Percentiles rank a stretch among this genome's conserved stretches.
Evolutionary conservation across 2,329 filamentous ascomycete species (phyloP).

Genomic region (Onygena corvina): DNA sequence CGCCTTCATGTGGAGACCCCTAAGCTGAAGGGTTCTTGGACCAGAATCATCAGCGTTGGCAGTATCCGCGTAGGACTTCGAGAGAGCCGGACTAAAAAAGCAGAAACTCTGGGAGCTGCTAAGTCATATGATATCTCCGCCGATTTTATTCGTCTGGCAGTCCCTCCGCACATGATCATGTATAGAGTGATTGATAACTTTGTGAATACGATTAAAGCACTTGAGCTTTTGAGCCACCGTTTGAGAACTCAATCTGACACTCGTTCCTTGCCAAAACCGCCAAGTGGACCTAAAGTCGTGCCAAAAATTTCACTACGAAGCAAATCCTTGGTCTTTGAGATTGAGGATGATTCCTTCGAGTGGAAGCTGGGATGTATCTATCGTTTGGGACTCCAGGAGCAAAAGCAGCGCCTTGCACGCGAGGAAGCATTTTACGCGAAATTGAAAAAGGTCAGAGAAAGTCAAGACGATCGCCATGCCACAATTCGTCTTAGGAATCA

Average conservation of each 20-base stretch:
- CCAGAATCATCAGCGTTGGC: constrained; percentile 72
- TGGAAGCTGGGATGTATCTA: constrained; percentile 96
- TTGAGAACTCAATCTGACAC: constrained; percentile 81
- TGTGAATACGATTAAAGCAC: constrained; percentile 74
- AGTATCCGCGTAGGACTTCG: constrained; percentile 67
- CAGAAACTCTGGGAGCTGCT: constrained; percentile 53
- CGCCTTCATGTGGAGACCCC: constrained; percentile 83
- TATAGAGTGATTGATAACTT: constrained; percentile 90
- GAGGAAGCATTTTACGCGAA: constrained; percentile 86
- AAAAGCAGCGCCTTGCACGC: constrained; percentile 75
- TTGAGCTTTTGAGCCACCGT: constrained; percentile 81
- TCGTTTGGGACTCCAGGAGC: constrained; percentile 73
- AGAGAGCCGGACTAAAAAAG: constrained; percentile 58
- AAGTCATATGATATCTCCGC: constrained; percentile 71
- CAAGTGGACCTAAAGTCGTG: constrained; percentile 73
- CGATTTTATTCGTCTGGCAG: constrained; percentile 74
- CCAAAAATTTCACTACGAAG: constrained; percentile 75
- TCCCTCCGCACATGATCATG: constrained; percentile 84
- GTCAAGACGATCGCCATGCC: constrained; percentile 40
- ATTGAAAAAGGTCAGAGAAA: constrained; percentile 67
- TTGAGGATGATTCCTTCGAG: constrained; percentile 93
- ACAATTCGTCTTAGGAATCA: constrained; percentile 43
- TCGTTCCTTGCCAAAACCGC: constrained; percentile 73
- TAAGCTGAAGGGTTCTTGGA: constrained; percentile 72
- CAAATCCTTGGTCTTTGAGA: constrained; percentile 72